Evolutionary conservation across 2,329 filamentous ascomycete species (phyloP).

Genomic region (Cladosporium oxysporum): DNA sequence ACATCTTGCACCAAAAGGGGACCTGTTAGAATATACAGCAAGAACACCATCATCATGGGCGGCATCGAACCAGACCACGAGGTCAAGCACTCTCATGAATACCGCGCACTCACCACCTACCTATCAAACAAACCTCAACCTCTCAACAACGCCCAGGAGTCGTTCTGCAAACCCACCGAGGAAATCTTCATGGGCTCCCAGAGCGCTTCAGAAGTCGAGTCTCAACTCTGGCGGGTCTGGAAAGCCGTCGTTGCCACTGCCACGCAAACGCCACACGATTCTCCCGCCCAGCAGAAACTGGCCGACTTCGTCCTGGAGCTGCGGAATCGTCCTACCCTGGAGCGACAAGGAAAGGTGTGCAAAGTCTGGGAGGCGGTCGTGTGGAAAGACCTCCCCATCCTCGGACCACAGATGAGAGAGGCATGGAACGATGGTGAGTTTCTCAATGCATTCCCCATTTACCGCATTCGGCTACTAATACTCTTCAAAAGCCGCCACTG

Average conservation of each 20-base stretch:
- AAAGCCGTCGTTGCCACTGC: constrained; percentile 27
- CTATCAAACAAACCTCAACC: neutral
- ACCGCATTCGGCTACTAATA: neutral
- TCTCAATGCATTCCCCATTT: neutral
- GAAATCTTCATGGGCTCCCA: constrained; percentile 22
- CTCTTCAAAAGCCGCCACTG: constrained; percentile 25
- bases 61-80: constrained; percentile 12
- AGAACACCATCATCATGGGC: constrained; percentile 1
- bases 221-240: constrained; percentile 28
- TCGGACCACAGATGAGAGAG: constrained; percentile 35
- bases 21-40: neutral
- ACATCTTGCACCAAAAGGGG: neutral
- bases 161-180: constrained; percentile 30
- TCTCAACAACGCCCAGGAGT: constrained; percentile 3
- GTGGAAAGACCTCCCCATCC: constrained; percentile 34
- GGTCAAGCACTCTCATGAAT: constrained; percentile 15
- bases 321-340: constrained; percentile 23
- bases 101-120: neutral
- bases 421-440: constrained; percentile 34
- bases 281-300: constrained; percentile 24
- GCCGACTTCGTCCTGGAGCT: constrained; percentile 28
- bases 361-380: constrained; percentile 29
- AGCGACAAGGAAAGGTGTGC: constrained; percentile 25
- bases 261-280: constrained; percentile 27
- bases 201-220: constrained; percentile 26